Conservation (phyloP, 805 yeast species). For the Lipomyces spencermartinsiae region DNA sequence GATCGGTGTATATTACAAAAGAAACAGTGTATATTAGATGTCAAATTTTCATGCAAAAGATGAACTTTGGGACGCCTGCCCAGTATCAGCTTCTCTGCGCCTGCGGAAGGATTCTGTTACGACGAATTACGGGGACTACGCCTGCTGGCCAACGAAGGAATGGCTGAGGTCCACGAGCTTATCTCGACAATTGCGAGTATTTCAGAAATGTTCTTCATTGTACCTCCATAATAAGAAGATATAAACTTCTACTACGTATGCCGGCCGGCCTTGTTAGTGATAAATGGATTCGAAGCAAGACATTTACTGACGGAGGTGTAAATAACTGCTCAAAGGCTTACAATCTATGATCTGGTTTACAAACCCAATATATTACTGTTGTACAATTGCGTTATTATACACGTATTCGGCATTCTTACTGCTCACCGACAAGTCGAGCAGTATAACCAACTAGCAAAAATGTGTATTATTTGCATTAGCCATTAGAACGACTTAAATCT, state of each 20-base stretch:
- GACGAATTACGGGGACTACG: no score
- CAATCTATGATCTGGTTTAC: background rate
- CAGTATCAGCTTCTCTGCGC: no score
- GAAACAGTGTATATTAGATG: background rate
- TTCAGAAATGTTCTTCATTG: no score
- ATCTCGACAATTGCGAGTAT: no score
- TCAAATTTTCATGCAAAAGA: background rate
- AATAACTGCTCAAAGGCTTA: background rate
- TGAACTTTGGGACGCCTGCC: background rate
- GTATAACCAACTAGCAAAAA: background rate
- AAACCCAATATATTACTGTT: background rate
- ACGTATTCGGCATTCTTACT: background rate
- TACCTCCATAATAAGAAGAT: no score
- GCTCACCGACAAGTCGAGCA: background rate
- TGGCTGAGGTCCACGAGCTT: no score
- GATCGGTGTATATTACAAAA: background rate
- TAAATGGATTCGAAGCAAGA: no score
- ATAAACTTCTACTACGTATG: no score
- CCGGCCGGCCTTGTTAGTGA: no score
- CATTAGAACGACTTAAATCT: slow-evolving; percentile 28
- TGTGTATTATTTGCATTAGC: background rate
- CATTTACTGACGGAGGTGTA: no score
- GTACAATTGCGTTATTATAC: background rate
- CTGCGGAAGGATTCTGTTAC: no score
- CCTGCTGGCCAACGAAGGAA: no score